phyloP scores from a whole-genome alignment of 23 red algal genomes.

The Gracilaria domingensis region DNA sequence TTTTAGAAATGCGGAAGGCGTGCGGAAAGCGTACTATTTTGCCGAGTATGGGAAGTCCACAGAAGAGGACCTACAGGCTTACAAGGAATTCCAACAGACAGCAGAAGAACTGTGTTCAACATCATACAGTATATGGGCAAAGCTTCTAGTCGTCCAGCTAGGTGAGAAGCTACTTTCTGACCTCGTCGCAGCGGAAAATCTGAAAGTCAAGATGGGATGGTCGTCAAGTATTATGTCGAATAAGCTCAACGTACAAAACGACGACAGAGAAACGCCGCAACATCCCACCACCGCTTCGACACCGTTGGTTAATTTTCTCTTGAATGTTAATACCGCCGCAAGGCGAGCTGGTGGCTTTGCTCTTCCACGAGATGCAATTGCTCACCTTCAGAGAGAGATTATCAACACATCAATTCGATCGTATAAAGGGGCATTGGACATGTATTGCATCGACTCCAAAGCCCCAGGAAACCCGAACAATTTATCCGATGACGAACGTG shows the following conservation, averaged over 20 bases:
- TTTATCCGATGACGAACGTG: neutral
- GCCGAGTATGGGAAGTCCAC: neutral
- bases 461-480: no score
- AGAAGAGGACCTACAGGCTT: neutral
- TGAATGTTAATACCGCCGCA: slow-evolving; percentile 23
- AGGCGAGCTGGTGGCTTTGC: slow-evolving; percentile 68
- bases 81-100: slow-evolving; percentile 33
- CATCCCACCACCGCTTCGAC: slow-evolving; percentile 67
- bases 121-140: slow-evolving; percentile 53
- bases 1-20: slow-evolving; percentile 34
- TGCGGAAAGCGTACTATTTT: slow-evolving; percentile 39
- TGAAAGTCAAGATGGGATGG: slow-evolving; percentile 58
- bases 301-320: slow-evolving; percentile 26
- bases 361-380: slow-evolving; percentile 34
- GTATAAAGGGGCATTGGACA: slow-evolving; percentile 4
- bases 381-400: slow-evolving; percentile 37
- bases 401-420: neutral
- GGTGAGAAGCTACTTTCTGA: slow-evolving; percentile 25
- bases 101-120: slow-evolving; percentile 7
- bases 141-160: neutral
- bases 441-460: slow-evolving; percentile 11
- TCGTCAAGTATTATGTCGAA: neutral
- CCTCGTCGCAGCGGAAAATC: neutral
- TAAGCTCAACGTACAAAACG: neutral
- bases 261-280: neutral